Conservation (phyloP, 2,329 filamentous ascomycete genomes). For the Aspergillus sp. region DNA sequence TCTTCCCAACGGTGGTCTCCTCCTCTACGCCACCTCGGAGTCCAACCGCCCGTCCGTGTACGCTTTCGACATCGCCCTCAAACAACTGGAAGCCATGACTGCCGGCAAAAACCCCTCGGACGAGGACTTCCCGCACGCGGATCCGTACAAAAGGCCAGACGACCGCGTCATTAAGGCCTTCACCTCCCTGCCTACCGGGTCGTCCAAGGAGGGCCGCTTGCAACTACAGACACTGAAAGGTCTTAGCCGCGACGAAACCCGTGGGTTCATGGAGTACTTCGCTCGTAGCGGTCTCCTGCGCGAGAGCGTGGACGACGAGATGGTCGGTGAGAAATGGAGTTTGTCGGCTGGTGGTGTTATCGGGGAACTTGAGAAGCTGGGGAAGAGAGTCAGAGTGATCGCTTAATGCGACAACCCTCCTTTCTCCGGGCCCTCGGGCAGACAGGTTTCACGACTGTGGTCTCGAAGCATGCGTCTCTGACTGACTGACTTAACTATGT, state of each 20-base stretch:
- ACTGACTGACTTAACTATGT: too few species aligned
- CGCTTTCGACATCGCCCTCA: slow-evolving; percentile 61
- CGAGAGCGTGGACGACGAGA: slow-evolving; percentile 58
- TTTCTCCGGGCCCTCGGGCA: too few species aligned
- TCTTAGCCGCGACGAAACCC: slow-evolving; percentile 65
- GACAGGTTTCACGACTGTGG: too few species aligned
- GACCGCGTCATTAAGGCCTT: slow-evolving; percentile 42
- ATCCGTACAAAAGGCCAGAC: slow-evolving; percentile 48
- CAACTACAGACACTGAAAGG: slow-evolving; percentile 54
- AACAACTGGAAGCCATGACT: slow-evolving; percentile 40
- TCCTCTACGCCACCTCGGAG: slow-evolving; percentile 65
- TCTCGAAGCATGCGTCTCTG: too few species aligned
- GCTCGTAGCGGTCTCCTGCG: slow-evolving; percentile 74
- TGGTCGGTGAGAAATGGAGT: slow-evolving; percentile 75
- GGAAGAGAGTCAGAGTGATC: slow-evolving; percentile 36
- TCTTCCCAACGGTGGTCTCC: slow-evolving; percentile 65
- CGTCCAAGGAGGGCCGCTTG: slow-evolving; percentile 27
- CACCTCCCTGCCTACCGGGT: slow-evolving; percentile 20
- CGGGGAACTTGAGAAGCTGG: slow-evolving; percentile 72
- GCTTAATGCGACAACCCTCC: slow-evolving; percentile 4
- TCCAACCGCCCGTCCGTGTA: slow-evolving; percentile 60
- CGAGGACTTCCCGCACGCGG: slow-evolving; percentile 39
- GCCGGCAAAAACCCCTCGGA: slow-evolving; percentile 27
- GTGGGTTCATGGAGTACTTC: slow-evolving; percentile 85
- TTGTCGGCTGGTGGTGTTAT: slow-evolving; percentile 72